Conservation (phyloP, 768 basidiomycete species). For the Candolleomyces efflorescens region DNA sequence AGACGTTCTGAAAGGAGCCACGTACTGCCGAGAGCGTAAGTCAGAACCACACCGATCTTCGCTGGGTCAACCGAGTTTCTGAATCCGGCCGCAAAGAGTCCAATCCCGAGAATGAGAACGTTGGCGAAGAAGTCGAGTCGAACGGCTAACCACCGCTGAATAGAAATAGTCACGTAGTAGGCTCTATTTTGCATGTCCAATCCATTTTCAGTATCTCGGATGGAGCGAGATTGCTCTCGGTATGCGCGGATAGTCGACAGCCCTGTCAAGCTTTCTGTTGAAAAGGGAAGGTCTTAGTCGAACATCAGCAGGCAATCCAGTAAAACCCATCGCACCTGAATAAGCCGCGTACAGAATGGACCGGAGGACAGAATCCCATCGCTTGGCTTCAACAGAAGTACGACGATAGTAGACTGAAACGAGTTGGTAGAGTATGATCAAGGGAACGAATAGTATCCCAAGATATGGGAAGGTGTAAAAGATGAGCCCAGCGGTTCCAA, state of each 20-base stretch:
- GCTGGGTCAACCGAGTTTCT: constrained; percentile 29
- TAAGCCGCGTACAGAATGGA: constrained; percentile 55
- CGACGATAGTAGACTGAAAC: constrained; percentile 53
- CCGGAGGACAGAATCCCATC: constrained; percentile 57
- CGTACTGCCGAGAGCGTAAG: constrained; percentile 34
- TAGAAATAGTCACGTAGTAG: constrained; percentile 56
- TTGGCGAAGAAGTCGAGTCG: constrained; percentile 65
- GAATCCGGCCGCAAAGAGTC: constrained; percentile 61
- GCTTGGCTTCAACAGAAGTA: constrained; percentile 59
- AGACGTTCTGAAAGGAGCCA: background rate
- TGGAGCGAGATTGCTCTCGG: constrained; percentile 42
- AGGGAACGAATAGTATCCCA: constrained; percentile 56
- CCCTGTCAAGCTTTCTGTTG: constrained; percentile 55
- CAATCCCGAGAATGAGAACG: constrained; percentile 61
- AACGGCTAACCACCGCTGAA: constrained; percentile 60
- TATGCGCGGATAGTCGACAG: constrained; percentile 60
- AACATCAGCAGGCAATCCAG: no score
- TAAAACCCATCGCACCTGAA: constrained; percentile 35
- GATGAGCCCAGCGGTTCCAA: constrained; percentile 53
- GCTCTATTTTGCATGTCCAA: constrained; percentile 58
- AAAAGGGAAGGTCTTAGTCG: background rate
- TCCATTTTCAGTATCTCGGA: constrained; percentile 47
- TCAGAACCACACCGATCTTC: constrained; percentile 6
- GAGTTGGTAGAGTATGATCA: constrained; percentile 47
- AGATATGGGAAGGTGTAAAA: constrained; percentile 65